Percentiles rank a stretch among this genome's conserved stretches.
phyloP scores from a whole-genome alignment of 139 green algal species.

The Haematococcus sp. region DNA sequence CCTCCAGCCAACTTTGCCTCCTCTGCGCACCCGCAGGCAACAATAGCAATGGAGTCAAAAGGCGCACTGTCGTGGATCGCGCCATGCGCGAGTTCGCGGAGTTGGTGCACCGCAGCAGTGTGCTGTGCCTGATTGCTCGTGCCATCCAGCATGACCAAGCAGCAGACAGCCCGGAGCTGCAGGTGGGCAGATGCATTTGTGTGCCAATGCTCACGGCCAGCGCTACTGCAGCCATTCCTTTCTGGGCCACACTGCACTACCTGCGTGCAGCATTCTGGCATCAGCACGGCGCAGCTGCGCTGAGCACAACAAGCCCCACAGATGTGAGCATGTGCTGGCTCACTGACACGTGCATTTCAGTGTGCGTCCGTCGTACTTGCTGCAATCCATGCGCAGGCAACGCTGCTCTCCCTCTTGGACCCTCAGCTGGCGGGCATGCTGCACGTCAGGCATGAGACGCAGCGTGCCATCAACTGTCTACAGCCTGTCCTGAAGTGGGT shows the following conservation, averaged over 20 bases:
- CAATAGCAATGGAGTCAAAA: too few species aligned
- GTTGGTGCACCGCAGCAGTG: slow-evolving; percentile 55
- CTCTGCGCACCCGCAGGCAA: too few species aligned
- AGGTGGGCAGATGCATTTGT: slow-evolving; percentile 45
- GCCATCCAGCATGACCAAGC: slow-evolving; percentile 51
- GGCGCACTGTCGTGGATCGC: too few species aligned
- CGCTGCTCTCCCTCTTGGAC: slow-evolving; percentile 51
- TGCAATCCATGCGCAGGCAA: slow-evolving; percentile 25
- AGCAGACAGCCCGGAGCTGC: slow-evolving; percentile 54
- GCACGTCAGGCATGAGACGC: slow-evolving; percentile 18
- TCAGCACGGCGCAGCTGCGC: too few species aligned
- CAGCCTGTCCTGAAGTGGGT: slow-evolving; percentile 40
- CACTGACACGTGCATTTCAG: too few species aligned
- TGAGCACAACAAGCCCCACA: neutral
- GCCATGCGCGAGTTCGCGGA: slow-evolving; percentile 28
- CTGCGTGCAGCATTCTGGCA: too few species aligned
- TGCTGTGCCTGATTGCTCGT: slow-evolving; percentile 67
- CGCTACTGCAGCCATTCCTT: neutral
- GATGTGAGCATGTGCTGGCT: neutral
- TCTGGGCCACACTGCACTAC: too few species aligned
- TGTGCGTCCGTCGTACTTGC: too few species aligned
- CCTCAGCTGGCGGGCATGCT: neutral
- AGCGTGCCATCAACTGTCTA: slow-evolving; percentile 27
- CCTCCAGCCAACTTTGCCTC: too few species aligned
- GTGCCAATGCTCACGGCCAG: neutral